Evolutionary conservation across 805 yeast genomes (phyloP).

Genomic region (Saturnispora hagleri): DNA sequence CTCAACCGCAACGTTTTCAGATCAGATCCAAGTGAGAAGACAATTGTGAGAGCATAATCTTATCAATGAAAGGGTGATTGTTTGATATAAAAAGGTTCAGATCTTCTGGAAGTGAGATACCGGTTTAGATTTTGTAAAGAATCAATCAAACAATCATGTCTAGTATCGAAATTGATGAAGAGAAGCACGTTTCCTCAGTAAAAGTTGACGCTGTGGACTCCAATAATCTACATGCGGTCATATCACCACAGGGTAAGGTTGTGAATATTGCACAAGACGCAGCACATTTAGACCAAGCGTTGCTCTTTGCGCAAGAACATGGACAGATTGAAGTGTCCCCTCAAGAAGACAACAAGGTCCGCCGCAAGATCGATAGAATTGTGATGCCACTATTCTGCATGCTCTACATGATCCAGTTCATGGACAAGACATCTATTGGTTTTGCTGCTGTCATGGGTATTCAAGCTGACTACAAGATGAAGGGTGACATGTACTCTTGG

Average conservation of each 20-base stretch:
- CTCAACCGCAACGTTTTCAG: background rate
- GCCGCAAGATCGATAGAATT: slow-evolving; percentile 29
- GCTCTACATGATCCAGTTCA: slow-evolving; percentile 30
- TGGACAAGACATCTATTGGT: slow-evolving; percentile 33
- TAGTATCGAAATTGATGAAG: slow-evolving; percentile 1
- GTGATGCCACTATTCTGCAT: slow-evolving; percentile 31
- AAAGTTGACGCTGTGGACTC: slow-evolving; percentile 5
- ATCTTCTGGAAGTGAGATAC: background rate
- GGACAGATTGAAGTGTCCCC: slow-evolving; percentile 8
- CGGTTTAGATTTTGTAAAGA: background rate
- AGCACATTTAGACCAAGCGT: slow-evolving; percentile 11
- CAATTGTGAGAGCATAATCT: background rate
- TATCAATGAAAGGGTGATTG: background rate
- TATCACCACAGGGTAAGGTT: slow-evolving; percentile 11
- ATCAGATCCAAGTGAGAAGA: background rate
- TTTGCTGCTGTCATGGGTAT: slow-evolving; percentile 28
- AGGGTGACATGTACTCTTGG: slow-evolving; percentile 25
- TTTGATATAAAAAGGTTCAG: background rate
- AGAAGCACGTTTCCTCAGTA: slow-evolving; percentile 1
- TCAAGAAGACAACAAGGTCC: slow-evolving; percentile 2
- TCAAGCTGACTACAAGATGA: slow-evolving; percentile 17
- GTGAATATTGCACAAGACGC: slow-evolving; percentile 12
- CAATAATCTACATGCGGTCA: slow-evolving; percentile 7
- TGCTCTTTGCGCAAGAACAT: slow-evolving; percentile 9
- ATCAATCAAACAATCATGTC: background rate